Base-by-base conservation (phyloP, 2,329 filamentous ascomycete genomes). In the Botrytis sinoallii region DNA sequence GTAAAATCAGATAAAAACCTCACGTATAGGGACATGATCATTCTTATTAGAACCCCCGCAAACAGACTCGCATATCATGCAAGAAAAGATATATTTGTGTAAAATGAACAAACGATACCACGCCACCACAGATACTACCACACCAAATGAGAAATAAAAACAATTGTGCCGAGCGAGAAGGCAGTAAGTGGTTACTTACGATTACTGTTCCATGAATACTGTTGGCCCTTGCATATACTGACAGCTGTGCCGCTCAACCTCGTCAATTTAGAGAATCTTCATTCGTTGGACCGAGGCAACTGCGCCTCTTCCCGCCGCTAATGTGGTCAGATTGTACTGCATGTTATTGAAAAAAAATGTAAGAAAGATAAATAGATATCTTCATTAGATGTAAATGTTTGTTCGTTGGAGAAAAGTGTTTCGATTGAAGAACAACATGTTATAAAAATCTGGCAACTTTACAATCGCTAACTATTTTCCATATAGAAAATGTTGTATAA, bases 271-370 rank as follows among this genome's bases (percentile, higher is more conserved):
- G 18, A 29, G 16, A 48, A 68, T 40, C 48, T 67, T 72, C 32
- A 72, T 69, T 72, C 42, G 52, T 61, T 55, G 40, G 29, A 69
- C 29, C 35, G 71, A 69, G 63, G 52, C 42, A 60, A 69, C 71
- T 72, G 64, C 71, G 64, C 71, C 71, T 72, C 55, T 72, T 72
- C 64, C 32, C 64, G 71, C 64, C 71, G 63, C 64, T 72, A 72
- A 60, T 20, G 29, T 38, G 9, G 63, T 72, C 29, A 68, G 42
- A 61, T 72, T 66, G 29, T 61, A 35, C 64, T 72, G 63, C 52
- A 60, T 57, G 16, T 57, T 72, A 32, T 44, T 46, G 22, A 48
- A 59, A 32, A 32, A 20, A n/a, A 29, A 38, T 22, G 32, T 72
- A 72, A 68, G 71, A 72, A 61, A 61, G 22, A 61, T 35, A 22